Evolutionary conservation across 2,329 filamentous ascomycete genomes (phyloP).

Genomic region (Rosellinia necatrix): DNA sequence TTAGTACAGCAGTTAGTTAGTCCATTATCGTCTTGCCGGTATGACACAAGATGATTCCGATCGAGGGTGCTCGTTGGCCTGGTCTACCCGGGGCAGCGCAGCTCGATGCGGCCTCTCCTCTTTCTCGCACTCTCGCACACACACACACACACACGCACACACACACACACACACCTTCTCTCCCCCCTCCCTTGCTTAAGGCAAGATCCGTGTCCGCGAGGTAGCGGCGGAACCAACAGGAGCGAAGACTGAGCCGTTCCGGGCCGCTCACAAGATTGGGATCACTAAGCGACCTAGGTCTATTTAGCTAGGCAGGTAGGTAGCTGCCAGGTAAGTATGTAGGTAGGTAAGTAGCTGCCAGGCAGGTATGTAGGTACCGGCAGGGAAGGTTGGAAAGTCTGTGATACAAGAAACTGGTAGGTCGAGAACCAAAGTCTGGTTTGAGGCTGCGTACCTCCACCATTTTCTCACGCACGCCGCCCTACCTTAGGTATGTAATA

Average conservation of each 20-base stretch:
- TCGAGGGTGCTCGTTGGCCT: not conserved
- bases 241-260: not conserved
- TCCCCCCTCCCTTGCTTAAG: slow-evolving; percentile 11
- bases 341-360: no score
- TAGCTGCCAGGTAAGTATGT: no score
- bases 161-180: no score
- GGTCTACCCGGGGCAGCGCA: not conserved
- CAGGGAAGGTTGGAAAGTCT: no score
- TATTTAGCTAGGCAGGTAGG: no score
- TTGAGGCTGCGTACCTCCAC: slow-evolving; percentile 27
- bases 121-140: no score
- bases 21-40: slow-evolving; percentile 3
- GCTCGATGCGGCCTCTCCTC: not conserved
- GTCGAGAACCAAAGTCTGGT: slow-evolving; percentile 28
- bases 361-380: no score
- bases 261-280: slow-evolving; percentile 23
- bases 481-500: slow-evolving; percentile 1
- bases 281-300: slow-evolving; percentile 7
- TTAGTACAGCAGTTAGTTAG: no score
- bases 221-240: slow-evolving; percentile 18
- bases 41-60: not conserved
- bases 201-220: not conserved
- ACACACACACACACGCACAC: no score
- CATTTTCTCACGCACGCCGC: no score
- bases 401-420: slow-evolving; percentile 33